A percentile compares a stretch with the other conserved stretches of the same genome.
Conservation (phyloP, 768 basidiomycete species). For the Trametes cubensis region DNA sequence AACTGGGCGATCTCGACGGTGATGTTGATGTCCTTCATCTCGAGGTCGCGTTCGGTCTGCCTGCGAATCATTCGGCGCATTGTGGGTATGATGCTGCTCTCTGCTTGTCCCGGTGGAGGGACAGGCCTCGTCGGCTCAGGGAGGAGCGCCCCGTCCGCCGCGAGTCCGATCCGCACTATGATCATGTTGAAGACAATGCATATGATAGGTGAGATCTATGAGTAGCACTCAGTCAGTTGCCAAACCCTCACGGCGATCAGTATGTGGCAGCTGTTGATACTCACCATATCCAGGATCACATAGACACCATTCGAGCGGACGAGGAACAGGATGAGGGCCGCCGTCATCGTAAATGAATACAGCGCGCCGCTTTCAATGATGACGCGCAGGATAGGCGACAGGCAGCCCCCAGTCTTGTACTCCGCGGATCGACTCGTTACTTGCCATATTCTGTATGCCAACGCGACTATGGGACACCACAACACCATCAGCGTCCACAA, state of each 20-base stretch:
- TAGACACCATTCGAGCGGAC: slow-evolving; percentile 7
- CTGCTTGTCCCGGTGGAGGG: background rate
- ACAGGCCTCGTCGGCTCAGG: slow-evolving; percentile 3
- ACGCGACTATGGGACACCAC: background rate
- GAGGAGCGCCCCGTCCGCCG: slow-evolving; percentile 7
- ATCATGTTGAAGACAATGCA: slow-evolving; percentile 21
- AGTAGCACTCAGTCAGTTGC: background rate
- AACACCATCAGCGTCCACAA: too few species aligned
- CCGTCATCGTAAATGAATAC: slow-evolving; percentile 7
- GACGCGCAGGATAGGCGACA: slow-evolving; percentile 15
- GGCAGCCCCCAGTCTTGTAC: background rate
- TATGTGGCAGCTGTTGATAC: background rate
- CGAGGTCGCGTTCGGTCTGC: background rate
- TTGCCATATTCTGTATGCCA: slow-evolving; percentile 13
- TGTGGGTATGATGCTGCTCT: background rate
- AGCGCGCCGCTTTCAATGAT: slow-evolving; percentile 18
- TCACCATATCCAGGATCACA: slow-evolving; percentile 14
- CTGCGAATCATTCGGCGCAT: slow-evolving; percentile 9
- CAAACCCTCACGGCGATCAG: too few species aligned
- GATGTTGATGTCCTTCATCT: slow-evolving; percentile 18
- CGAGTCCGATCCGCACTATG: slow-evolving; percentile 16
- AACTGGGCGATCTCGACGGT: slow-evolving; percentile 18
- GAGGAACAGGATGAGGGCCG: slow-evolving; percentile 12
- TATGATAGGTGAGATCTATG: slow-evolving; percentile 14
- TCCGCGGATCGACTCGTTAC: slow-evolving; percentile 15